A percentile compares a stretch with the other conserved stretches of the same genome.
phyloP scores from a whole-genome alignment of 164 flowering plant genomes.

The Nymphaea colorata region DNA sequence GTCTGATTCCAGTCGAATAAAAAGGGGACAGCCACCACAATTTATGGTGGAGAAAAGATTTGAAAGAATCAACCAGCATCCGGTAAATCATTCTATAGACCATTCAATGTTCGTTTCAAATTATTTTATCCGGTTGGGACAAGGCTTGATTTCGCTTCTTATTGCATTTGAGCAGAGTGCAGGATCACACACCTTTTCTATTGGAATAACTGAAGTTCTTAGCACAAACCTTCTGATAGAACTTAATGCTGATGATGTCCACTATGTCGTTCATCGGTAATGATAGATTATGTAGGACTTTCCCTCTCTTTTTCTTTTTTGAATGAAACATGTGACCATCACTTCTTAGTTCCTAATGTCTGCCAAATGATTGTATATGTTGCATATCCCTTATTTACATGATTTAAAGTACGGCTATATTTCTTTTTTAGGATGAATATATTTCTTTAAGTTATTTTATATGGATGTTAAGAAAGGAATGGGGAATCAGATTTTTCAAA shows the following conservation, averaged over 20 bases:
- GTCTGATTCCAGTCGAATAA: slow-evolving; percentile 78
- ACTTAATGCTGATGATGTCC: slow-evolving; percentile 85
- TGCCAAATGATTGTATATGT: no score
- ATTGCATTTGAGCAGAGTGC: slow-evolving; percentile 49
- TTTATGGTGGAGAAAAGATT: slow-evolving; percentile 81
- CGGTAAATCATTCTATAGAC: slow-evolving; percentile 35
- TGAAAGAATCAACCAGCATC: slow-evolving; percentile 90
- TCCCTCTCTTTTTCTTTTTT: background rate
- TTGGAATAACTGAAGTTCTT: slow-evolving; percentile 80
- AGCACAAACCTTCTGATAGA: slow-evolving; percentile 76
- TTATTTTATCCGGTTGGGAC: background rate
- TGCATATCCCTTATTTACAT: no score
- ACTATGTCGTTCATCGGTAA: slow-evolving; percentile 87
- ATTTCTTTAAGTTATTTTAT: no score
- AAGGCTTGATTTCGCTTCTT: background rate
- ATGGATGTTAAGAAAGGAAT: no score
- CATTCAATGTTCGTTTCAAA: background rate
- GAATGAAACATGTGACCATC: no score
- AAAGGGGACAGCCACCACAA: slow-evolving; percentile 52
- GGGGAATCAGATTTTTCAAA: no score
- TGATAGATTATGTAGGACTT: background rate
- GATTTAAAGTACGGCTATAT: no score
- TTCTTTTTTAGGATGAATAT: no score
- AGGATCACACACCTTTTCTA: slow-evolving; percentile 78
- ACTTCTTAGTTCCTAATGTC: no score